Evolutionary conservation across 1,139 yeast species (phyloP).

Genomic region (Yamadazyma friedrichii): DNA sequence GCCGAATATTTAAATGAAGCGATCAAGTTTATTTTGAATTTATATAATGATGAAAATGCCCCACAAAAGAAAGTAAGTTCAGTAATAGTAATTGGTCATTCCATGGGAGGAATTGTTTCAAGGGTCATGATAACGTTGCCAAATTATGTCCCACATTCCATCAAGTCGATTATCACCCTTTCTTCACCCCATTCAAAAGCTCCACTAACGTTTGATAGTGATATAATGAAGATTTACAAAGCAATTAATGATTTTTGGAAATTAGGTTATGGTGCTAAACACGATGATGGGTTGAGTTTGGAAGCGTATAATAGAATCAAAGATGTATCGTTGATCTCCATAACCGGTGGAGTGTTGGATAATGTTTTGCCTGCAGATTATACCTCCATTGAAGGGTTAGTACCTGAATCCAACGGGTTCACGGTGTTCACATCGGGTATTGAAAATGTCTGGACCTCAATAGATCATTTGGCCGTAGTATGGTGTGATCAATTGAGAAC

Average conservation of each 20-base stretch:
- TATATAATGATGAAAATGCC: constrained; percentile 43
- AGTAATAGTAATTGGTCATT: constrained; percentile 83
- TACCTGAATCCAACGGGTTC: constrained; percentile 77
- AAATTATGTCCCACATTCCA: constrained; percentile 66
- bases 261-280: constrained; percentile 10
- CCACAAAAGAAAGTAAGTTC: constrained; percentile 30
- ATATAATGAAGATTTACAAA: constrained; percentile 69
- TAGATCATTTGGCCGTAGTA: constrained; percentile 92
- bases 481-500: constrained; percentile 93
- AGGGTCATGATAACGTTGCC: constrained; percentile 77
- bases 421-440: constrained; percentile 83
- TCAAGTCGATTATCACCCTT: constrained; percentile 81
- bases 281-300: constrained; percentile 16
- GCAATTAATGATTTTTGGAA: constrained; percentile 78
- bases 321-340: constrained; percentile 62
- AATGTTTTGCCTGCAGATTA: constrained; percentile 90
- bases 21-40: constrained; percentile 63
- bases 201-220: constrained; percentile 95
- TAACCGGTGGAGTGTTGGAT: constrained; percentile 90
- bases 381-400: constrained; percentile 68
- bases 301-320: constrained; percentile 41
- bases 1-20: constrained; percentile 94
- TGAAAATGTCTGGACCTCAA: constrained; percentile 91
- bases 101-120: constrained; percentile 96
- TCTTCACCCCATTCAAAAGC: constrained; percentile 94